Evolutionary conservation across 441 rosid species (phyloP), one percentile per base, ranked within the genome.

Genomic region (Daphne laureola): DNA sequence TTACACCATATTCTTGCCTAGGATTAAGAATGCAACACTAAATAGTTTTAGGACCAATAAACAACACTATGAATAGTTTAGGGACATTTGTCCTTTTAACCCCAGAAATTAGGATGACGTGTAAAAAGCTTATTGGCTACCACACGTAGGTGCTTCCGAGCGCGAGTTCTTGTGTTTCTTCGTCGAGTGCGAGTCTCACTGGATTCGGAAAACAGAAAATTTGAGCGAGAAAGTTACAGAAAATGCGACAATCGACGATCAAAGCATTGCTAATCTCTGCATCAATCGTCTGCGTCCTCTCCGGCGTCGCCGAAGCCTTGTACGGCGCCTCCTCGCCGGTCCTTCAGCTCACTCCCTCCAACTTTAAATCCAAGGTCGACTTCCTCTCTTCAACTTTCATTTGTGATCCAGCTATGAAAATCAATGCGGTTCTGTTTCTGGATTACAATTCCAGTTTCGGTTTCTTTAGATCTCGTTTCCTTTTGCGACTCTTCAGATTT

Each of bases 311-410:
- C 16, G 51, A 63, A 40, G 97, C 96, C 53, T 74, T 94, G 54
- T 94, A 94, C 64, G 88, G 88, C 82, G 16, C 69, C 99, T 90
- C 97, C 1, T 90, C 99, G 3, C 95, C 97, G 7, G 99, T 94
- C 14, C 68, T 87, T 63, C 99, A 94, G 82, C 95, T 94, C 65
- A 90, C 78, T 66, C 95, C 95, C 46, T 73, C 90, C 78, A 94
- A 94, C 76, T 94, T 94, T 79, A 90, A 87, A 77, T 90, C 95
- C 73, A 93, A 93, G 95, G 99, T 90, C 70, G 48, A 12, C 7
- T 43, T 16, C 25, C 49, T 6, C 59, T 0, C 11, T 31, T 9
- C 1, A 31, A 31, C 4, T 31, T 31, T 31, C 38, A 31, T 31
- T 31, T 31, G 38, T 9, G 38, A 31, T 31, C 38, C 11, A 31